These are phyloP conservation scores for Alternaria sp. DNA, from an alignment of 2,329 filamentous ascomycete genomes.

Conservation along the genomic window DNA sequence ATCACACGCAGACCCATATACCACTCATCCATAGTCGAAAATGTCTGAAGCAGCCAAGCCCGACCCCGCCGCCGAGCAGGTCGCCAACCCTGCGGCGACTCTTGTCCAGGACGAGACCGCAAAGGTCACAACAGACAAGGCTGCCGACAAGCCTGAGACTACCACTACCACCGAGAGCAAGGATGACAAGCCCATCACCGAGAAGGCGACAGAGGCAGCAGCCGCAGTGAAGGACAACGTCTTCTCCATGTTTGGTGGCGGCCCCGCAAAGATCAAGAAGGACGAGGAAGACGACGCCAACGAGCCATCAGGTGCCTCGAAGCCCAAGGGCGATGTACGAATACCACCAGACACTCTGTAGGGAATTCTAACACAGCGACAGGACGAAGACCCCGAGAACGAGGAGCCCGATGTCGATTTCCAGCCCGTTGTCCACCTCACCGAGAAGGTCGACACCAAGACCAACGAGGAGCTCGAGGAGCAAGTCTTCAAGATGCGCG, in stretches of 20 bases:
- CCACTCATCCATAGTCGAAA: constrained; percentile 15
- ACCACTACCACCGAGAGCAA: constrained; percentile 34
- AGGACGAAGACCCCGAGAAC: constrained; percentile 82
- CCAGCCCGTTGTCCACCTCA: constrained; percentile 94
- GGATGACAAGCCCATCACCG: constrained; percentile 62
- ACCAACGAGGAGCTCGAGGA: constrained; percentile 99
- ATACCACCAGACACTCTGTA: neutral
- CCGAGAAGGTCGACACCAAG: constrained; percentile 95
- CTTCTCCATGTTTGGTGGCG: constrained; percentile 99
- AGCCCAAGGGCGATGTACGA: constrained; percentile 57
- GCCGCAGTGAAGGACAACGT: constrained; percentile 66
- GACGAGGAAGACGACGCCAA: constrained; percentile 74
- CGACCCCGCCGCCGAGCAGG: constrained; percentile 53
- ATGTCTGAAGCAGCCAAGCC: constrained; percentile 54
- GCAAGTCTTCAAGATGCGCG: constrained; percentile 98
- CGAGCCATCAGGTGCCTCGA: constrained; percentile 86
- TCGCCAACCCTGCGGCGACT: constrained; percentile 51
- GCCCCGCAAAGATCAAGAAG: constrained; percentile 94
- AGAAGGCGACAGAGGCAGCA: constrained; percentile 50
- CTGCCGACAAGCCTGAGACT: constrained; percentile 36
- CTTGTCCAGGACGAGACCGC: constrained; percentile 56
- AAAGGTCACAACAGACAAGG: constrained; percentile 54
- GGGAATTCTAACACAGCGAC: constrained; percentile 25
- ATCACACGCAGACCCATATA: constrained; percentile 10
- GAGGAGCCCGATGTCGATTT: constrained; percentile 96